Conservation (phyloP, 73 alveolate species). For the Urostyla sp. region DNA sequence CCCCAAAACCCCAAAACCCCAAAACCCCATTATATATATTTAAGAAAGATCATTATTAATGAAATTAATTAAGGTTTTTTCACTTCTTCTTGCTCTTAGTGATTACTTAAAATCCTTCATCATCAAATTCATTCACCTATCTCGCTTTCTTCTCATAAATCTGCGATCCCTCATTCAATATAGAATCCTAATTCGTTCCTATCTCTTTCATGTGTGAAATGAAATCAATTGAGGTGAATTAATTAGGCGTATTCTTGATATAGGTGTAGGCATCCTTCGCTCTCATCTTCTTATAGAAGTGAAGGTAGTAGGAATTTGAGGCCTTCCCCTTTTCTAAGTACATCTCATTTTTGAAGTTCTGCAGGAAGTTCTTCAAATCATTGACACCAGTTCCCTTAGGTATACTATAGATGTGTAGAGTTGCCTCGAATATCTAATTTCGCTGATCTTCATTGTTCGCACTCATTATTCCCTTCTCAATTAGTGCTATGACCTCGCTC, state of each 20-base stretch:
- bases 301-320: conserved; percentile 52
- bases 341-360: conserved; percentile 51
- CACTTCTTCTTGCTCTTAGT: not conserved
- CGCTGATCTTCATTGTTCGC: conserved; percentile 56
- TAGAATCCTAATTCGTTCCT: conserved; percentile 34
- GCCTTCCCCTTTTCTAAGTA: conserved; percentile 54
- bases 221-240: conserved; percentile 44
- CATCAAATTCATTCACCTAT: conserved; percentile 5
- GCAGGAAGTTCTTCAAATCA: conserved; percentile 58
- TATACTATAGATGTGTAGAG: conserved; percentile 48
- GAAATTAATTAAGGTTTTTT: not conserved
- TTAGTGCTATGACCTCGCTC: conserved; percentile 48
- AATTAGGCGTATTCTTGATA: conserved; percentile 37
- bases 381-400: conserved; percentile 60
- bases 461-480: conserved; percentile 57
- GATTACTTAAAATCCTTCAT: conserved; percentile 42
- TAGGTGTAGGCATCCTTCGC: conserved; percentile 65
- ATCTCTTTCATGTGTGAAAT: conserved; percentile 39
- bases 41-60: too few species aligned
- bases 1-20: too few species aligned
- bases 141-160: conserved; percentile 11
- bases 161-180: not conserved
- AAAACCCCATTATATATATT: too few species aligned
- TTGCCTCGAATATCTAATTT: conserved; percentile 57
- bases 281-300: conserved; percentile 58